Conservation (phyloP, 257 asterid species). For the Fraxinus americana region DNA sequence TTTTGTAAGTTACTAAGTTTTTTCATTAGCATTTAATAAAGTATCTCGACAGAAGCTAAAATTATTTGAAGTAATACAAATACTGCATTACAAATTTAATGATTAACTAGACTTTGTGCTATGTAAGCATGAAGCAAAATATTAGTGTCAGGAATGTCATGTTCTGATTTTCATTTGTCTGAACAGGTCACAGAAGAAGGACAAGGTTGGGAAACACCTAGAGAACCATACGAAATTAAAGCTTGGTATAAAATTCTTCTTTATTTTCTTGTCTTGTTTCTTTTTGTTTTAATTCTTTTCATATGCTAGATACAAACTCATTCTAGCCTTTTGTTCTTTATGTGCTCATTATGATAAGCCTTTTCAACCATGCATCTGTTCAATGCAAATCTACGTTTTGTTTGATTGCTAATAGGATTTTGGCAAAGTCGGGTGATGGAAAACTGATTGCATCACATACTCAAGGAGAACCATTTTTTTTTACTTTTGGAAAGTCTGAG, state of each 20-base stretch:
- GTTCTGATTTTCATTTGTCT: constrained; percentile 31
- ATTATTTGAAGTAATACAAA: not conserved
- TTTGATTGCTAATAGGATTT: constrained; percentile 59
- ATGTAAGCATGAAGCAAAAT: not conserved
- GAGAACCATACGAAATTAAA: constrained; percentile 92
- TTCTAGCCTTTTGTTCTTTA: constrained; percentile 5
- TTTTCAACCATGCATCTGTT: not conserved
- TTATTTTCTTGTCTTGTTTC: constrained; percentile 19
- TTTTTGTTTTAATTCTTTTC: constrained; percentile 23
- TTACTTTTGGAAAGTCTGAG: constrained; percentile 93
- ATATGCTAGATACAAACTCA: not conserved
- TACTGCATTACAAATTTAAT: not conserved
- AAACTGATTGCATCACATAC: constrained; percentile 57
- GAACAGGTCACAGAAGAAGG: constrained; percentile 81
- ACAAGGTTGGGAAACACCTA: constrained; percentile 96
- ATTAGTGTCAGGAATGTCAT: not conserved
- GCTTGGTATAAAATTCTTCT: constrained; percentile 60
- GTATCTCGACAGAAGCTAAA: not conserved
- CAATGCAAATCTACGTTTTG: constrained; percentile 1
- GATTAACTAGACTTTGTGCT: constrained; percentile 5
- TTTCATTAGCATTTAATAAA: constrained; percentile 6
- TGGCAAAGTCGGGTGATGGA: constrained; percentile 80
- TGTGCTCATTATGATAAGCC: not conserved
- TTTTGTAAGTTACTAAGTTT: not conserved
- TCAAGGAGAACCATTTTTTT: constrained; percentile 71